Base-by-base conservation (phyloP, 129 eudicot species). In the Flaveria trinervia region DNA sequence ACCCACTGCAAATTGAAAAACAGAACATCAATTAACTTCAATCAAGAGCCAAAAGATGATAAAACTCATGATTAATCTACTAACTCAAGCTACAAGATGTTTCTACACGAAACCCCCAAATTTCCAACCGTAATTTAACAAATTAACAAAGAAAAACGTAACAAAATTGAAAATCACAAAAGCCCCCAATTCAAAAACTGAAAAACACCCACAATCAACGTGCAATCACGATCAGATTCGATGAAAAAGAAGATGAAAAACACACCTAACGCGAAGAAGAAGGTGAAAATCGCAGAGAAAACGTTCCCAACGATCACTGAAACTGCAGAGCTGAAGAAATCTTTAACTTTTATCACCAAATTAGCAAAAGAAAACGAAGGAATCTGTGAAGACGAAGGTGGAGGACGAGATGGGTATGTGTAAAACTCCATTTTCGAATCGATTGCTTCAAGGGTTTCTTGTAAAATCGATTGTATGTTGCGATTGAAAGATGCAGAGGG, bases 221-320 rank as follows among this genome's bases (percentile, higher is more conserved):
- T 30, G 20, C 30, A 60, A 45, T 59, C 9, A 41, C 20, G 59
- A 73, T 26, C 11, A 6, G 75, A 71, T 36, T 22, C 22, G 12
- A 64, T 16, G 23, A 72, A 61, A 60, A 28, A 14, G 10, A 60
- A 45, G 56, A 80, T 8, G 17, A 44, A 13, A 13, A 30, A 61
- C 23, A 36, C 1, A 94, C 99, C 96, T 84, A 88, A 75, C 17
- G 99, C 99, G 68, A 94, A 94, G 88, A 92, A 94, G 77, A 91
- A 94, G 73, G 99, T 89, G 88, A 94, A 89, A 75, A 94, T 86
- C 9, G 96, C 99, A 22, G 99, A 91, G 82, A 94, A 84, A 2
- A 94, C 81, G 80, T 87, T 89, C 45, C 99, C 97, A 69, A 94
- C 33, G 20, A 89, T 67, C 3, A 81, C 84, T 54, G 99, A 94